A percentile compares a stretch with the other conserved stretches of the same genome.
Conservation (phyloP, 768 basidiomycete genomes). For the Suillus lakei region DNA sequence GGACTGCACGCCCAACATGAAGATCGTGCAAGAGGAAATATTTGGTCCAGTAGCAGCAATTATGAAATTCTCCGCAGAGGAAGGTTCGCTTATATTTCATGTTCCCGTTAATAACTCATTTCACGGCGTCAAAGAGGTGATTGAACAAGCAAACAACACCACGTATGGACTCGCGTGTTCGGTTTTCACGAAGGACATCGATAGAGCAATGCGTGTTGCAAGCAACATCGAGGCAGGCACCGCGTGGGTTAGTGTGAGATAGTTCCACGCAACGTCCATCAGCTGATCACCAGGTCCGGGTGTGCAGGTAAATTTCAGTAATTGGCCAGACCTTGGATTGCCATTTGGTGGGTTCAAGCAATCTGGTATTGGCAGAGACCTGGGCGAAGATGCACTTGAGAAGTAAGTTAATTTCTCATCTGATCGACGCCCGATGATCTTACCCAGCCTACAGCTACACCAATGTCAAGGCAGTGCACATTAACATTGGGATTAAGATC, state of each 20-base stretch:
- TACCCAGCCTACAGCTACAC: constrained; percentile 46
- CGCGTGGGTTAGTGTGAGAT: constrained; percentile 55
- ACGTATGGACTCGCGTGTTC: constrained; percentile 87
- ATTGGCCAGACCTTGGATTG: constrained; percentile 41
- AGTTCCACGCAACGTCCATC: not conserved
- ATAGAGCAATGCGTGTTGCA: constrained; percentile 71
- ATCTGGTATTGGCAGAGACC: constrained; percentile 79
- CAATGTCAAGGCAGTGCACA: constrained; percentile 64
- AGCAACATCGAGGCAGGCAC: constrained; percentile 83
- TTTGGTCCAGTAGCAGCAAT: constrained; percentile 83
- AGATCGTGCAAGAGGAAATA: constrained; percentile 76
- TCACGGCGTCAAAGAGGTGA: constrained; percentile 45
- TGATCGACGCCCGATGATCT: constrained; percentile 53
- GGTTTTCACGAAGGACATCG: constrained; percentile 83
- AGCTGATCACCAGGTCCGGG: constrained; percentile 43
- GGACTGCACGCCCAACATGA: constrained; percentile 68
- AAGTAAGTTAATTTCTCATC: constrained; percentile 37
- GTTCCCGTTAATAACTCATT: not conserved
- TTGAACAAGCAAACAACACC: constrained; percentile 83
- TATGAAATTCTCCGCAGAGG: constrained; percentile 73
- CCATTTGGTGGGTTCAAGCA: constrained; percentile 91
- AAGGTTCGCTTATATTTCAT: constrained; percentile 21
- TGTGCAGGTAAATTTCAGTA: constrained; percentile 71
- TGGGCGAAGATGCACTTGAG: constrained; percentile 73
- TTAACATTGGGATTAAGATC: constrained; percentile 49